Evolutionary conservation across 768 basidiomycete species (phyloP).

Genomic region (Podaxis pistillaris): DNA sequence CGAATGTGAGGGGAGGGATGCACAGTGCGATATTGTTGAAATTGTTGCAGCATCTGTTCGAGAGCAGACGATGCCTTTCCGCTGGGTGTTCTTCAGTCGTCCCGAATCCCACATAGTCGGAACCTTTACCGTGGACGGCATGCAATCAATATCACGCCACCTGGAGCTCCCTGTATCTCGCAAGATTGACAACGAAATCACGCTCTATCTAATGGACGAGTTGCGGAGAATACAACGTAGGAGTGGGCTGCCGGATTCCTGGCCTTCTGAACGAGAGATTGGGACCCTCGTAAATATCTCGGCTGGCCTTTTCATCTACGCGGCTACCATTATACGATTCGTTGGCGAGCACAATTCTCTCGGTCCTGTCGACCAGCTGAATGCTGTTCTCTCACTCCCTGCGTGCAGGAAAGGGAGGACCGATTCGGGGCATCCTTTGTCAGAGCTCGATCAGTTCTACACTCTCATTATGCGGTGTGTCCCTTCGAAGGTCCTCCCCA

Average conservation of each 20-base stretch:
- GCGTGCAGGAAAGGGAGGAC: background rate
- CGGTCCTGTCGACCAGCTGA: background rate
- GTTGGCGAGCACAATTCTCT: background rate
- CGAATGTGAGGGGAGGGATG: conserved; percentile 4
- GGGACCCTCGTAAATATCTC: background rate
- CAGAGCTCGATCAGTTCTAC: background rate
- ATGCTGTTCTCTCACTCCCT: background rate
- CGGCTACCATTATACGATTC: background rate
- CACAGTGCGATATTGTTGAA: background rate
- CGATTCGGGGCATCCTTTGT: background rate
- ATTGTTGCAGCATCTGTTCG: background rate
- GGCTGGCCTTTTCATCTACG: background rate
- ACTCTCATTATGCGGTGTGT: background rate
- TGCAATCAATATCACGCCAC: background rate
- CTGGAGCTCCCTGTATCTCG: conserved; percentile 7
- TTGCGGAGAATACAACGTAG: background rate
- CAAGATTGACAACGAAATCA: conserved; percentile 6
- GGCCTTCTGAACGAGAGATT: conserved; percentile 9
- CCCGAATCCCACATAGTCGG: conserved; percentile 12
- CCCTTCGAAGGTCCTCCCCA: background rate
- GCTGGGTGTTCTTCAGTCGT: conserved; percentile 13
- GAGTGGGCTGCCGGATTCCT: background rate
- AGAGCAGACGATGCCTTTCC: background rate
- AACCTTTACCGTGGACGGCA: background rate
- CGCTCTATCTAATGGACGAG: conserved; percentile 7